Evolutionary conservation across 192 early-diverging fungal genomes (phyloP).

Genomic region (Backusella parvicylindrica): DNA sequence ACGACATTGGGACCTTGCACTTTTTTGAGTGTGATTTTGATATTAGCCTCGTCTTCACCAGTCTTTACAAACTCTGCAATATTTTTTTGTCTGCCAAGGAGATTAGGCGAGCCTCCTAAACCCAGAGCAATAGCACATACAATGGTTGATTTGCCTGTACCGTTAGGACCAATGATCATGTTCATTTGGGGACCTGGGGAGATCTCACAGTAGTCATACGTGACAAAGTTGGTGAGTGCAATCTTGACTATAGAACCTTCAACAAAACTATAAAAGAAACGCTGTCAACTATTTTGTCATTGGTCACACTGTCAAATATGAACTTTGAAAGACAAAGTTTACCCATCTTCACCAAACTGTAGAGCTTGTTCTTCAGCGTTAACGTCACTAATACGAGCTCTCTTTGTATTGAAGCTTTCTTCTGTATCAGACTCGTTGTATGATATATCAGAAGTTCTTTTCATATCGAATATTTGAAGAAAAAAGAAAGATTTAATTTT

Average conservation of each 20-base stretch:
- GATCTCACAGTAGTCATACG: slow-evolving; percentile 85
- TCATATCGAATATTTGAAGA: neutral
- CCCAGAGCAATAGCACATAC: slow-evolving; percentile 97
- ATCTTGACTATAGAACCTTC: slow-evolving; percentile 74
- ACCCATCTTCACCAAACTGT: neutral
- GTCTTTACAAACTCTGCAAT: slow-evolving; percentile 92
- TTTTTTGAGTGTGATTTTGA: slow-evolving; percentile 85
- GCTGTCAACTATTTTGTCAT: neutral
- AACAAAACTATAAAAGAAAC: slow-evolving; percentile 36
- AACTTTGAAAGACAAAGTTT: neutral
- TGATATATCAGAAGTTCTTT: neutral
- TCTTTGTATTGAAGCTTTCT: neutral
- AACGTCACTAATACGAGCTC: neutral
- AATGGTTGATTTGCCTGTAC: slow-evolving; percentile 93
- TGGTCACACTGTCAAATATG: neutral
- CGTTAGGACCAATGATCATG: slow-evolving; percentile 97
- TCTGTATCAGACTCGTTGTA: neutral
- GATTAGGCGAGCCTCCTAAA: slow-evolving; percentile 70
- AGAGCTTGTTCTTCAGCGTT: neutral
- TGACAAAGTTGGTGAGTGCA: slow-evolving; percentile 89
- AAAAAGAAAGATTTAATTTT: neutral
- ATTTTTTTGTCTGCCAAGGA: slow-evolving; percentile 84
- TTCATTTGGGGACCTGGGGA: slow-evolving; percentile 91
- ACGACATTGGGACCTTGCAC: slow-evolving; percentile 32
- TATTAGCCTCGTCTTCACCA: slow-evolving; percentile 68